phyloP scores from a whole-genome alignment of 495 filamentous ascomycete species.

The Podospora conica region DNA sequence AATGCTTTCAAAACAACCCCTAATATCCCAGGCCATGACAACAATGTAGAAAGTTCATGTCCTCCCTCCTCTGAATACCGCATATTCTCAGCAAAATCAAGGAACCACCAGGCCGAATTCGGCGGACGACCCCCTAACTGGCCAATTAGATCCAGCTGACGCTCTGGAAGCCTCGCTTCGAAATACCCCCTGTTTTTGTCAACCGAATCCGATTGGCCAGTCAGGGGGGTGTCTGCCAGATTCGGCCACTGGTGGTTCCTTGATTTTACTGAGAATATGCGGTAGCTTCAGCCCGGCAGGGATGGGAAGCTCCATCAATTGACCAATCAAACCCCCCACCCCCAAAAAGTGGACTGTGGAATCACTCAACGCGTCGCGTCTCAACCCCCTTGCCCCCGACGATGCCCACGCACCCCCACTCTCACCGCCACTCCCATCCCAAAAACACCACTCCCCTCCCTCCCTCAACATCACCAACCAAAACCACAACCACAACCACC shows the following conservation, averaged over 20 bases:
- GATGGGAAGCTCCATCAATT: not conserved
- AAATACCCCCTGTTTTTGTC: too few species aligned
- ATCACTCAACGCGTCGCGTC: constrained; percentile 9
- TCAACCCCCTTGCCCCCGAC: not conserved
- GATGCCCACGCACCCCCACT: not conserved
- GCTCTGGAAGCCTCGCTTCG: too few species aligned
- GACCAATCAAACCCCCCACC: constrained; percentile 1
- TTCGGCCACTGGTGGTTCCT: too few species aligned
- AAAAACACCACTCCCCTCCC: not conserved
- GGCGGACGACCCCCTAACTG: too few species aligned
- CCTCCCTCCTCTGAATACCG: too few species aligned
- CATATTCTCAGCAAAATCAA: too few species aligned
- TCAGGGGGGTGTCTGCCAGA: too few species aligned
- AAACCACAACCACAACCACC: not conserved
- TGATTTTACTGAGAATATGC: too few species aligned
- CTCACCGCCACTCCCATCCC: not conserved
- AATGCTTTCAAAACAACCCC: too few species aligned
- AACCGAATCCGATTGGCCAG: too few species aligned
- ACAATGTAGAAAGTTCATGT: not conserved
- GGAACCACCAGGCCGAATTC: too few species aligned
- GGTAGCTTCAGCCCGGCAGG: not conserved
- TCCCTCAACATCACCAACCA: constrained; percentile 6
- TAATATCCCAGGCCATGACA: not conserved
- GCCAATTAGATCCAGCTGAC: too few species aligned
- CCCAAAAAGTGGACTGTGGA: not conserved